These are phyloP conservation scores for Cladosporium sp. DNA, from an alignment of 2,329 filamentous ascomycete species.

Conservation along the genomic window DNA sequence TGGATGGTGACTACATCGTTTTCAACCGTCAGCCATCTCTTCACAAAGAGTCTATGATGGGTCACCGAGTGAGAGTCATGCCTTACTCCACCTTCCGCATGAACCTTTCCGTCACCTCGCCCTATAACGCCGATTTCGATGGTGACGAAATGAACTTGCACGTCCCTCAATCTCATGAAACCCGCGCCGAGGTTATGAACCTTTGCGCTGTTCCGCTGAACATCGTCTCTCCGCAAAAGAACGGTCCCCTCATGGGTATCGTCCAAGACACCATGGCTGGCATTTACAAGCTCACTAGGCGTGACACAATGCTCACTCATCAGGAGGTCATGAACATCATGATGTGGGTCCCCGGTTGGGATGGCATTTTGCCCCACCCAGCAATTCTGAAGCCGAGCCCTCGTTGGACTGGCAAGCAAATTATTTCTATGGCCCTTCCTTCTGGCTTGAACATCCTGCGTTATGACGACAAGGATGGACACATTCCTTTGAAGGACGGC, in stretches of 20 bases:
- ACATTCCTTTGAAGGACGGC: constrained; percentile 49
- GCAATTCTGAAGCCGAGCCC: constrained; percentile 91
- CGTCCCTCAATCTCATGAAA: constrained; percentile 96
- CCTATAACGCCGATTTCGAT: constrained; percentile 99
- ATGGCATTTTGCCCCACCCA: constrained; percentile 86
- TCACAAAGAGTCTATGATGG: constrained; percentile 99
- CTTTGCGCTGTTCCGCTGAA: constrained; percentile 97
- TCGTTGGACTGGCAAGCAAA: constrained; percentile 97
- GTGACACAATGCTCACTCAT: constrained; percentile 85
- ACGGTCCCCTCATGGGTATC: constrained; percentile 98
- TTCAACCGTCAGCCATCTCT: constrained; percentile 99
- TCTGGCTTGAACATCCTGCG: constrained; percentile 75
- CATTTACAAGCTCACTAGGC: constrained; percentile 92
- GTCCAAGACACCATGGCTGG: constrained; percentile 96
- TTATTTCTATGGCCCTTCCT: constrained; percentile 89
- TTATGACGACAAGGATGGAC: constrained; percentile 34
- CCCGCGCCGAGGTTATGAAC: constrained; percentile 87
- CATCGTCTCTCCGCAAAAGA: constrained; percentile 96
- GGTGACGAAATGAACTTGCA: constrained; percentile 99
- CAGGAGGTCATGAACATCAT: constrained; percentile 95
- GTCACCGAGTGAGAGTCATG: constrained; percentile 95
- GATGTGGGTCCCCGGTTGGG: constrained; percentile 97
- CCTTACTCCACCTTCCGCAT: constrained; percentile 98
- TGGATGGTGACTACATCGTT: constrained; percentile 95
- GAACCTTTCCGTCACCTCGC: constrained; percentile 94